phyloP scores from a whole-genome alignment of 2,329 filamentous ascomycete genomes.

The Aspergillus costaricaensis region DNA sequence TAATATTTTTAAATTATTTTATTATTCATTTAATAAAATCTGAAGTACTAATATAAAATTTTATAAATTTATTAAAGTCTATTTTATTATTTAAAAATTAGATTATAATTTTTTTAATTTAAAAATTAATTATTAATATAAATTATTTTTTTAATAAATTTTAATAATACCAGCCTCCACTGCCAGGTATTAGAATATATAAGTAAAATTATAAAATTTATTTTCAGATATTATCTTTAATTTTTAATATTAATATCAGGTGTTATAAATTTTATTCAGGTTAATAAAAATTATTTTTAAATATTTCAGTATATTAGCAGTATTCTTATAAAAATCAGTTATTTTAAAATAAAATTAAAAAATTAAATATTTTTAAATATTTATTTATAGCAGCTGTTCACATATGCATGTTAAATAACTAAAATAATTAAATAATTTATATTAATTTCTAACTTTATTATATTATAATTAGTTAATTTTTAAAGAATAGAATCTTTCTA shows the following conservation, averaged over 20 bases:
- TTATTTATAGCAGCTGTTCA: rapidly evolving
- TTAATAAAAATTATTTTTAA: background rate
- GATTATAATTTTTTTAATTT: background rate
- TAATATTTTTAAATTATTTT: background rate
- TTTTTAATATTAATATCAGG: no score
- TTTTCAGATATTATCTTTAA: background rate
- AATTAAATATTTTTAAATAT: background rate
- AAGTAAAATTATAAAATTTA: background rate
- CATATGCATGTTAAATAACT: no score
- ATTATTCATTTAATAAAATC: background rate
- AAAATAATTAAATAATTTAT: no score
- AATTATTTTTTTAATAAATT: background rate
- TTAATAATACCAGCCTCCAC: background rate
- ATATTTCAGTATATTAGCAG: background rate
- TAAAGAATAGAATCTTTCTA: rapidly evolving
- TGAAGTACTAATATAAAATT: background rate
- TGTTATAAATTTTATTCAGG: no score
- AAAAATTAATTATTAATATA: background rate
- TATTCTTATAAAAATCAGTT: no score
- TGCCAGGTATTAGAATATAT: background rate
- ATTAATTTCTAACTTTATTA: no score
- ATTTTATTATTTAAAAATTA: no score
- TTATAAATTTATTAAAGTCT: background rate
- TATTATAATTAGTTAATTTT: no score
- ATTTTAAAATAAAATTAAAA: background rate